Evolutionary conservation across 2,329 filamentous ascomycete species (phyloP), one percentile per base, ranked within the genome.

Genomic region (Colletotrichum musae): DNA sequence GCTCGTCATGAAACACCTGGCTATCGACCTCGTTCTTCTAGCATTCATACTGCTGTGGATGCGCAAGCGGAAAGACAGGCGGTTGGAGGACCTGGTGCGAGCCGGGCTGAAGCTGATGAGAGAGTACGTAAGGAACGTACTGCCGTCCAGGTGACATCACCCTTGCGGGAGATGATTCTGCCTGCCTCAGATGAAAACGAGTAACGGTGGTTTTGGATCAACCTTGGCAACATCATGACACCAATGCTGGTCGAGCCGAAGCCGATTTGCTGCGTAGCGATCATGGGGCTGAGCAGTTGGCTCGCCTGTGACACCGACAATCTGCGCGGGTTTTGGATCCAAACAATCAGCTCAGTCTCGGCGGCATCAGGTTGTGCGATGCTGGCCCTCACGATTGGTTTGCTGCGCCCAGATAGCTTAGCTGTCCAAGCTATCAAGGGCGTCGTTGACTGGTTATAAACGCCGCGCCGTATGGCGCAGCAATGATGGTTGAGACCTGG

Each of bases 21-120:
- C 93, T 32, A 85, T 93, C 52, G 94, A 98, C 79, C 77, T 91
- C 10, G 83, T 92, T 28, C 80, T 94, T 2, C 78, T 95, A 15
- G 85, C 84, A 32, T 73, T 94, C 1, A 80, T 95, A 45, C 78
- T 95, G 56, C 75, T 94, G 6, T 95, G 91, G 88, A 87, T 95
- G 88, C 84, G 93, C 62, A 87, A 86, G 72, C 89, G 88, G 76
- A 92, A 91, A 74, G 93, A 95, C 75, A 83, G 88, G 54, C 84
- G 93, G 68, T 79, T 95, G 1, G 93, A 95, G 77, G 92, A 93
- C 71, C 85, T 93, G n/a, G 88, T 94, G 4, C 84, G 92, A 54
- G 89, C 91, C 1, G 83, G 90, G 15, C 77, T 94, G 10, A 83
- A 79, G 70, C 79, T 91, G 51, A 79, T 82, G 16, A 81, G 89